A percentile compares a stretch with the other conserved stretches of the same genome.
These are phyloP conservation scores for Knufia petricola DNA, from an alignment of 2,329 filamentous ascomycete species.

Conservation along the genomic window DNA sequence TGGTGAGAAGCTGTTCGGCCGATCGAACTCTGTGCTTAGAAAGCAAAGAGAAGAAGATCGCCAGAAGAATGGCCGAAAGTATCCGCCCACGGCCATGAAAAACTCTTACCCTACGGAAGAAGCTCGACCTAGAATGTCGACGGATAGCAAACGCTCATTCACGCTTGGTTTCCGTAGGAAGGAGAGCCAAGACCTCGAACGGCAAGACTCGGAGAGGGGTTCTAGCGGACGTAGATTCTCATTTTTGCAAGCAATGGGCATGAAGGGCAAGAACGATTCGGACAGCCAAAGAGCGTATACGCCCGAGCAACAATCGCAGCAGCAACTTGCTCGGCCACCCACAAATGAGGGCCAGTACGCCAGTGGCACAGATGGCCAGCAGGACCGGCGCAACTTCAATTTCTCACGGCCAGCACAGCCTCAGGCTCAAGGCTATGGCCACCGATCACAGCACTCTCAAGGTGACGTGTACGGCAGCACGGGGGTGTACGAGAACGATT, in stretches of 20 bases:
- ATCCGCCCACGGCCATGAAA: constrained; percentile 87
- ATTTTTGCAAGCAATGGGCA: constrained; percentile 54
- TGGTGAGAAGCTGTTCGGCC: constrained; percentile 73
- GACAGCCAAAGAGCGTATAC: constrained; percentile 31
- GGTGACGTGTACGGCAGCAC: constrained; percentile 23
- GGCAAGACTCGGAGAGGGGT: constrained; percentile 47
- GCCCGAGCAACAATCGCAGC: constrained; percentile 28
- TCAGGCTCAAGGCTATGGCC: constrained; percentile 16
- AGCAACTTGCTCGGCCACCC: constrained; percentile 16
- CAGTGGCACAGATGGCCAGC: constrained; percentile 16
- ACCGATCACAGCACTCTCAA: constrained; percentile 6
- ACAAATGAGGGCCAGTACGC: constrained; percentile 12
- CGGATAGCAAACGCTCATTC: constrained; percentile 66
- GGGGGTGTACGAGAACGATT: constrained; percentile 18
- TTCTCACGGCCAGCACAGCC: constrained; percentile 21
- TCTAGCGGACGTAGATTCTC: constrained; percentile 55
- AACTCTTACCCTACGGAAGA: constrained; percentile 51
- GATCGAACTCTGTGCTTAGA: constrained; percentile 55
- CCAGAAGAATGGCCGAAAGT: constrained; percentile 51
- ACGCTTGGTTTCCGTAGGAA: constrained; percentile 62
- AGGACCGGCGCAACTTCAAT: constrained; percentile 19
- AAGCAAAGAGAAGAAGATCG: constrained; percentile 26
- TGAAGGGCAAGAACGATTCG: constrained; percentile 50
- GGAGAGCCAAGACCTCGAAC: constrained; percentile 58
- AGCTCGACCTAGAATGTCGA: constrained; percentile 51